These are phyloP conservation scores for Phytophthora foliorum DNA, from an alignment of 352 stramenopile species.

Conservation along the genomic window DNA sequence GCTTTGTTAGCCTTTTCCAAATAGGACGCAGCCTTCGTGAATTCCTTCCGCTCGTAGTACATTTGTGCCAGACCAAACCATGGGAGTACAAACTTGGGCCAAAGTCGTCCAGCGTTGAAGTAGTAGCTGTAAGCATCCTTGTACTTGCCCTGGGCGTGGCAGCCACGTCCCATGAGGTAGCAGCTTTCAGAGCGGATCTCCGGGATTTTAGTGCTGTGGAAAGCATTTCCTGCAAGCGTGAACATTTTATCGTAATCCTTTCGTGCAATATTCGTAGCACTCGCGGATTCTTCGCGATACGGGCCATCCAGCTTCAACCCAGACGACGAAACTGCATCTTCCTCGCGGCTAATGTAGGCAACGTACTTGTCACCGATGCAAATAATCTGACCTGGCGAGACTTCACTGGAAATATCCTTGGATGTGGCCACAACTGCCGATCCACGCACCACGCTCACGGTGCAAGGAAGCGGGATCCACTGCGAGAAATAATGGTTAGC, in stretches of 20 bases:
- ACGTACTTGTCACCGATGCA: conserved; percentile 95
- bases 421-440: conserved; percentile 88
- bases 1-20: conserved; percentile 91
- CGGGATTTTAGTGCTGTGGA: conserved; percentile 90
- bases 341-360: conserved; percentile 82
- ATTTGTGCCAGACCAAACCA: conserved; percentile 92
- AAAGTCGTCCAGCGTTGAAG: conserved; percentile 92
- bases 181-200: conserved; percentile 97
- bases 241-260: conserved; percentile 95
- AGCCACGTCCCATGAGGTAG: conserved; percentile 96
- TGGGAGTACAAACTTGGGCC: conserved; percentile 87
- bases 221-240: conserved; percentile 87
- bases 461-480: conserved; percentile 94
- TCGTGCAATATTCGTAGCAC: conserved; percentile 70
- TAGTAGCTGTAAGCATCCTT: conserved; percentile 98
- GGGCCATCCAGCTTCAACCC: conserved; percentile 80
- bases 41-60: conserved; percentile 91
- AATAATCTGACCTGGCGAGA: conserved; percentile 94
- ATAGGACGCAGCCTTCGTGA: conserved; percentile 83
- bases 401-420: conserved; percentile 88
- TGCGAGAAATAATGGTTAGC: conserved; percentile 99
- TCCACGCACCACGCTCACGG: conserved; percentile 85
- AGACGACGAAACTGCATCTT: conserved; percentile 69
- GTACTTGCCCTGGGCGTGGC: conserved; percentile 95
- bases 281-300: conserved; percentile 81